Base-by-base conservation (phyloP, 345 rosid genomes). In the Murraya koenigii region DNA sequence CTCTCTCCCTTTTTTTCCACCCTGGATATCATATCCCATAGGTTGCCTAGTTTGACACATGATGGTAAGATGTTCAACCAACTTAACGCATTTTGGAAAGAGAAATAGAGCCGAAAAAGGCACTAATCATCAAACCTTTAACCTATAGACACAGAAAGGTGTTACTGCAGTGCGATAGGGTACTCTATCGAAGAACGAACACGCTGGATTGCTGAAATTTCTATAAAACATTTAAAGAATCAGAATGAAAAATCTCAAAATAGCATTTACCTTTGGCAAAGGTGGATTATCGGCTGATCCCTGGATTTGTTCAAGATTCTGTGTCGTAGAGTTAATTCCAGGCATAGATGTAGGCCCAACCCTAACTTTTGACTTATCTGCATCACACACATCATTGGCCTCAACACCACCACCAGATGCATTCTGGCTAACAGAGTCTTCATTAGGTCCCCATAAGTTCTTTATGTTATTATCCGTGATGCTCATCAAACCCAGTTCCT, bases 401-500 rank as follows among this genome's bases (percentile, higher is more conserved):
- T 84, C 85, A 75, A 55, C 85, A 55, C 61, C 85, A 39, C 60
- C 83, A 30, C 77, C 84, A 35, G 86, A 67, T 39, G 11, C 75
- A 63, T 77, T 88, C 75, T 80, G 90, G 75, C 79, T 66, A 30
- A 73, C 49, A 3, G 79, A 30, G 47, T 75, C 86, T 13, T 90
- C 91, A 30, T 79, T 73, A 68, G 85, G 71, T 36, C 68, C 86
- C 83, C 86, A 80, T 19, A 77, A 61, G 25, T 69, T 67, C 52
- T 67, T 83, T 59, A 54, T 64, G 25, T 73, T 75, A 71, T 86
- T 83, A 74, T 89, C 97, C 66, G 87, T 82, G 61, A 96, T 92
- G 79, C 94, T 94, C 97, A 97, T 94, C 85, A 90, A 80, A 59
- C 97, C 94, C 85, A 94, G 41, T 83, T 87, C 96, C 84, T 92